Evolutionary conservation across 2,329 filamentous ascomycete genomes (phyloP).

Genomic region (Meredithiella fracta): DNA sequence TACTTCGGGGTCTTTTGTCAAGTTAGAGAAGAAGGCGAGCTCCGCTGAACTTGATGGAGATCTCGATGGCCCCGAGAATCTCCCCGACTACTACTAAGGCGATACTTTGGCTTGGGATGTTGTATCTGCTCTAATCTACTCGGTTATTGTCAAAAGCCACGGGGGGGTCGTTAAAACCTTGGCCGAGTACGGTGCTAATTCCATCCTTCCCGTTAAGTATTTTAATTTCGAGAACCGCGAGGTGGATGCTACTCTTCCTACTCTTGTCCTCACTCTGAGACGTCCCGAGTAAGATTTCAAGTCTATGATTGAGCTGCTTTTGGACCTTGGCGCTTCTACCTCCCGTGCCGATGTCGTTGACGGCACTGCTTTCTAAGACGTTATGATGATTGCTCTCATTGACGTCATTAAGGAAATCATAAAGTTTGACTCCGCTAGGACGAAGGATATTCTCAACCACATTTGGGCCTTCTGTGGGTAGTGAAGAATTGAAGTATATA

Average conservation of each 20-base stretch:
- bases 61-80: slow-evolving; percentile 37
- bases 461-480: slow-evolving; percentile 27
- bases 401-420: slow-evolving; percentile 33
- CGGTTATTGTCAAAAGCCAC: slow-evolving; percentile 61
- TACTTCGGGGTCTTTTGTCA: slow-evolving; percentile 59
- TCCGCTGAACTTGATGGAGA: slow-evolving; percentile 22
- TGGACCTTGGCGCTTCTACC: slow-evolving; percentile 54
- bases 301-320: slow-evolving; percentile 45
- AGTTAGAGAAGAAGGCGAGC: slow-evolving; percentile 32
- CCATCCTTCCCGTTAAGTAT: slow-evolving; percentile 58
- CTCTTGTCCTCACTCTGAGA: slow-evolving; percentile 48
- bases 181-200: slow-evolving; percentile 61
- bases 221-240: slow-evolving; percentile 27
- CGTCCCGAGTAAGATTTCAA: slow-evolving; percentile 47
- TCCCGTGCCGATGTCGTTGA: slow-evolving; percentile 54
- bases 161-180: slow-evolving; percentile 51
- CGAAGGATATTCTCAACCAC: slow-evolving; percentile 51
- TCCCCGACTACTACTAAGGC: slow-evolving; percentile 66
- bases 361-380: slow-evolving; percentile 44
- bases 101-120: slow-evolving; percentile 69
- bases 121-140: slow-evolving; percentile 56
- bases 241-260: slow-evolving; percentile 46
- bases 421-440: slow-evolving; percentile 41
- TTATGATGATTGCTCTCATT: slow-evolving; percentile 18
- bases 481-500: slow-evolving; percentile 24